Conservation (phyloP, 1,284 basidiomycete genomes). For the Ceratobasidium theobromae region DNA sequence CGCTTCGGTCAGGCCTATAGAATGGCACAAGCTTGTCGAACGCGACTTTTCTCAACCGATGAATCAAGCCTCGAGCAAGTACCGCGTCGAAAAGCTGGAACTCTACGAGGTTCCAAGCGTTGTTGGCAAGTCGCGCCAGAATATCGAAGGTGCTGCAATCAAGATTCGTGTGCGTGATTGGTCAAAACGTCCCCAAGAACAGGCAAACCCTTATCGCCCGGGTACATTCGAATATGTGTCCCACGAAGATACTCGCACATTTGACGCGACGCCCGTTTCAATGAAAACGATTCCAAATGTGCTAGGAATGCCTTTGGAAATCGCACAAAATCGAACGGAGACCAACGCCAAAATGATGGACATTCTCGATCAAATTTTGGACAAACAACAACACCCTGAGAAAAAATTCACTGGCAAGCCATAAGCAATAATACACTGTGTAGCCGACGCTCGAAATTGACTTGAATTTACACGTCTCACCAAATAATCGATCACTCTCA, state of each 20-base stretch:
- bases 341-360: not conserved
- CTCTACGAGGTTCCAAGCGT: conserved; percentile 44
- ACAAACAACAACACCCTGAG: too few species aligned
- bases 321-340: not conserved
- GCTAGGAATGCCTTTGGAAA: not conserved
- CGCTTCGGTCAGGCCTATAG: conserved; percentile 12
- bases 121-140: conserved; percentile 31
- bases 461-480: too few species aligned
- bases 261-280: not conserved
- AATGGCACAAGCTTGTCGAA: conserved; percentile 22
- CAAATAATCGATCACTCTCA: too few species aligned
- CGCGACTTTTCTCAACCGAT: conserved; percentile 28
- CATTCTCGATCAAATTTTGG: too few species aligned
- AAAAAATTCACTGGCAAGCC: too few species aligned
- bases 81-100: conserved; percentile 40
- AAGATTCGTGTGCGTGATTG: conserved; percentile 15
- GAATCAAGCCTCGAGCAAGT: conserved; percentile 38
- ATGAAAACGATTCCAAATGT: not conserved
- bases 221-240: conserved; percentile 46
- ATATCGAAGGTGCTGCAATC: conserved; percentile 13
- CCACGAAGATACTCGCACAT: conserved; percentile 18
- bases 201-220: conserved; percentile 39
- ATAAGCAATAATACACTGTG: too few species aligned
- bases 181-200: not conserved
- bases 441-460: too few species aligned